Base-by-base conservation (phyloP, 768 basidiomycete genomes). In the Pholiota microspora region DNA sequence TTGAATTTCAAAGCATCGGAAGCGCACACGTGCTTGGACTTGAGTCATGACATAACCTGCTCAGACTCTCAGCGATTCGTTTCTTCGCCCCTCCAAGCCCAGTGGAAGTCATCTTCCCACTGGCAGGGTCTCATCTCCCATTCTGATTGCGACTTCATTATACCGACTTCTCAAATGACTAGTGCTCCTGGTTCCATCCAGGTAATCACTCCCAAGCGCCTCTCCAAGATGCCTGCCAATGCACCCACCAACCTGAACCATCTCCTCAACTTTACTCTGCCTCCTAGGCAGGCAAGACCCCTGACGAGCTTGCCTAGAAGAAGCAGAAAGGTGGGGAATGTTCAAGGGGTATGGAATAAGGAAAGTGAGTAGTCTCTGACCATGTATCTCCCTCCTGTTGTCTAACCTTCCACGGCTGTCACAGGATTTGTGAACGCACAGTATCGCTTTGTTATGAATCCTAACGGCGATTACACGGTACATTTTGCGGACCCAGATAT, bases 401-500 rank as follows among this genome's bases (percentile, higher is more conserved):
- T 21, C 49, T 47, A 35, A 38, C 21, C 36, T n/a, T 36, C n/a
- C n/a, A 36, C 35, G 7, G 35, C n/a, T 36, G 50, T 44, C 45
- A 45, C 47, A 94, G 93, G 89, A 61, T 98, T 94, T 67, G 86
- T 98, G 62, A 97, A 98, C 71, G 94, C 95, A 7, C 93, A 95
- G 67, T 97, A 95, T 73, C 82, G 94, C 55, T 98, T 98, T 69
- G 83, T 98, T 36, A 88, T 98, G 87, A 92, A 93, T 63, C 96
- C 96, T 2, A 84, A 78, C 35, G 90, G 92, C n/a, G 80, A 81
- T 63, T 95, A 97, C 67, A 92, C 94, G 15, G 95, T 90, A 5
- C 94, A 97, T 70, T 95, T 98, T 67, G 94, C 93, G 36, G 95
- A 98, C 70, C 94, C 97, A 29, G 97, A 99, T 71, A 95, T 98